Base-by-base conservation (phyloP, 345 rosid species). In the Sonneratia caseolaris region DNA sequence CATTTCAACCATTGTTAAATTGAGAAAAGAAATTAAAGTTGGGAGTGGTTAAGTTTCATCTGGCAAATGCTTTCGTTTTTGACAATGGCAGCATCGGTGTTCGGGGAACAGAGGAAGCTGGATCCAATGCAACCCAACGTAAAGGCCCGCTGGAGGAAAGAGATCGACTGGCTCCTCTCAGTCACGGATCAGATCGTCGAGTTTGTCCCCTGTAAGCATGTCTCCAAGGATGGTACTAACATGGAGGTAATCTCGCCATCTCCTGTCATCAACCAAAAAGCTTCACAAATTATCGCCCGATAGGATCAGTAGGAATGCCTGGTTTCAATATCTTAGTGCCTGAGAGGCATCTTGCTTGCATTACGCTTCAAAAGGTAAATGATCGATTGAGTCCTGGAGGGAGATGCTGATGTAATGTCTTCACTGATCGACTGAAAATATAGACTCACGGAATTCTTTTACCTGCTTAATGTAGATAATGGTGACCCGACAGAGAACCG, bases 401-500 rank as follows among this genome's bases (percentile, higher is more conserved):
- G 32, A 27, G 32, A 27, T 27, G 32, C 32, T 27, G 32, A 40
- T 40, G 43, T 40, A 40, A 1, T 1, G 1, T 27, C 32, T 27
- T 27, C 32, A 27, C 32, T 27, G 32, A 27, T 27, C 32, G 10
- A 42, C 5, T 42, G 45, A 42, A 9, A 13, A 47, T 47, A 13
- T 47, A 9, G 3, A 4, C 22, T n/a, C 12, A 8, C 3, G 15
- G 51, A 47, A 47, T 2, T 47, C 51, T 13, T 47, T 47, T 62
- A 19, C 62, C 71, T 16, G 16, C 18, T 22, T 51, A 11, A 72
- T 43, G 75, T 70, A 95, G 99, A 84, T 95, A 70, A 95, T 95
- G 99, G 83, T 85, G 49, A 92, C 97, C 24, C 79, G 80, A 78
- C 97, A 95, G 79, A 84, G 99, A 84, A 83, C 75, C n/a, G 98